phyloP scores from a whole-genome alignment of 495 filamentous ascomycete genomes.

The Rusavskia elegans region DNA sequence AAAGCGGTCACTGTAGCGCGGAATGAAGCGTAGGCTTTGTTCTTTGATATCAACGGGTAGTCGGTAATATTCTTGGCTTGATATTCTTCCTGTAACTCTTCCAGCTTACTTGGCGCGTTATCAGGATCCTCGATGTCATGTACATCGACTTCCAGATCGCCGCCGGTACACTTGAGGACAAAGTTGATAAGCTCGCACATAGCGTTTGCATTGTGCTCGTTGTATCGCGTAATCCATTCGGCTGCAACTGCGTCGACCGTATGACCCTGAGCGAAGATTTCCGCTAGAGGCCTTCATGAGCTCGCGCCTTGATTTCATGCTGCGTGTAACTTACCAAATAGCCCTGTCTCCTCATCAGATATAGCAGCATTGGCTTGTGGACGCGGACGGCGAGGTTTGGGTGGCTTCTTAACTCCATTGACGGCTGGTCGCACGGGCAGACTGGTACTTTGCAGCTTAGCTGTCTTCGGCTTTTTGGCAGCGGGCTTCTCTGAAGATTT shows the following conservation, averaged over 20 bases:
- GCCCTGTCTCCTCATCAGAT: constrained; percentile 44
- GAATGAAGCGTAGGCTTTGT: constrained; percentile 56
- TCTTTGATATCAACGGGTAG: constrained; percentile 80
- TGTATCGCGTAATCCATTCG: constrained; percentile 63
- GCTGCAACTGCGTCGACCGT: constrained; percentile 59
- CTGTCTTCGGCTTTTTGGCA: constrained; percentile 39
- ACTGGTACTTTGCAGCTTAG: constrained; percentile 38
- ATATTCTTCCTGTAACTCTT: constrained; percentile 69
- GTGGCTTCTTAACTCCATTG: constrained; percentile 24
- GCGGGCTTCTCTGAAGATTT: constrained; percentile 38
- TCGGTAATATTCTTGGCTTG: constrained; percentile 66
- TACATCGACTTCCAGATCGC: constrained; percentile 50
- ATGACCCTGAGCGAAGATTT: constrained; percentile 62
- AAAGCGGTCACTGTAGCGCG: constrained; percentile 62
- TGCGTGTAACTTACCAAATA: constrained; percentile 50
- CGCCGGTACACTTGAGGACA: constrained; percentile 68
- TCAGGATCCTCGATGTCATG: constrained; percentile 81
- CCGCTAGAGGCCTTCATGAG: constrained; percentile 32
- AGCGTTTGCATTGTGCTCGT: constrained; percentile 45
- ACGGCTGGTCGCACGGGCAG: constrained; percentile 32
- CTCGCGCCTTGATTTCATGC: neutral
- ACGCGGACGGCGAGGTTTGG: constrained; percentile 36
- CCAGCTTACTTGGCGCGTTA: constrained; percentile 48
- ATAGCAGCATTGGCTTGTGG: constrained; percentile 46
- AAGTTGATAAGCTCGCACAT: constrained; percentile 81